phyloP scores from a whole-genome alignment of 768 basidiomycete species.

The Panellus pusillus region DNA sequence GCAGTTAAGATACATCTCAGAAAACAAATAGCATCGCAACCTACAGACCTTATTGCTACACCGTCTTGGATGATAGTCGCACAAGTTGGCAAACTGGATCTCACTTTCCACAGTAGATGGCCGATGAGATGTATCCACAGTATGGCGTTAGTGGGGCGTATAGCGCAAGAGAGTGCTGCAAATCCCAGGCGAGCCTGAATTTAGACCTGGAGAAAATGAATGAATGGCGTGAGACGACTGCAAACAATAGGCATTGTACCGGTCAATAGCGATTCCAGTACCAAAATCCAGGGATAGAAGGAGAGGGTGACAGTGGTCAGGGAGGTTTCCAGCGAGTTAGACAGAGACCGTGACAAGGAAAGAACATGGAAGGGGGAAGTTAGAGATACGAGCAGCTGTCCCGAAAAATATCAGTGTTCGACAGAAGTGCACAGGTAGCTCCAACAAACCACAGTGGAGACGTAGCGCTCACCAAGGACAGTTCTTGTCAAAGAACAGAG shows the following conservation, averaged over 20 bases:
- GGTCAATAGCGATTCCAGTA: conserved; percentile 37
- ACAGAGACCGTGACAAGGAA: conserved; percentile 82
- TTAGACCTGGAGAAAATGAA: conserved; percentile 27
- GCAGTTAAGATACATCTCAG: conserved; percentile 22
- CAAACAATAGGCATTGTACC: conserved; percentile 26
- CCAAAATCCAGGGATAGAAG: conserved; percentile 72
- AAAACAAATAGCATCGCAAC: not conserved
- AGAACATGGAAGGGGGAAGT: conserved; percentile 87
- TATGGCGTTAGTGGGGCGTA: conserved; percentile 87
- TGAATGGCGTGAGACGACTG: not conserved
- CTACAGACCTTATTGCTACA: conserved; percentile 45
- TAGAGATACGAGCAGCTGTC: conserved; percentile 75
- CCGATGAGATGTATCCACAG: conserved; percentile 78
- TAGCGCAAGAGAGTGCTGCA: conserved; percentile 74
- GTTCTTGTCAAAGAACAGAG: conserved; percentile 59
- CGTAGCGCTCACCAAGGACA: conserved; percentile 58
- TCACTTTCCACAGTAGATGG: conserved; percentile 56
- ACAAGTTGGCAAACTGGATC: conserved; percentile 33
- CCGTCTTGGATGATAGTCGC: conserved; percentile 39
- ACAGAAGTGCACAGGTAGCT: not conserved
- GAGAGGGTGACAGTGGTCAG: conserved; percentile 76
- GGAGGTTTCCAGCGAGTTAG: conserved; percentile 91
- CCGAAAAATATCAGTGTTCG: not conserved
- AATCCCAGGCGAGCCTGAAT: conserved; percentile 46
- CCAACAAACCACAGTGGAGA: conserved; percentile 59